Evolutionary conservation across 495 filamentous ascomycete species (phyloP).

Genomic region (Aspergillus funiculosus): DNA sequence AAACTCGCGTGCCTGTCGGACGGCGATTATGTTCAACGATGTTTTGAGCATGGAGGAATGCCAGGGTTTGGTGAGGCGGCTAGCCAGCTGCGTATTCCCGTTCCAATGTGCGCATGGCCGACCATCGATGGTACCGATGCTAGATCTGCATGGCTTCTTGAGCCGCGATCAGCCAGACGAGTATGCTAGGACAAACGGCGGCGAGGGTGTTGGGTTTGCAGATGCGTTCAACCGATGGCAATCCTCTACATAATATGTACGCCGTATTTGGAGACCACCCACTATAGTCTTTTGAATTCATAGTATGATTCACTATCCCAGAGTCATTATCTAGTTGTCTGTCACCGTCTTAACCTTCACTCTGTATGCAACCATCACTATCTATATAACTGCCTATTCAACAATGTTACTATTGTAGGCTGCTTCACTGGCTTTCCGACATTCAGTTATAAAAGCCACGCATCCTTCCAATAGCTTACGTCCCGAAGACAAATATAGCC

Average conservation of each 20-base stretch:
- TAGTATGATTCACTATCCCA: no score
- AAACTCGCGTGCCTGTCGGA: conserved; percentile 84
- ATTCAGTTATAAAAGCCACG: no score
- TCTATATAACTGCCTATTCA: no score
- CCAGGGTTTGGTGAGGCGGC: conserved; percentile 49
- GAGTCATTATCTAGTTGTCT: no score
- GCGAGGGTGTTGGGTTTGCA: conserved; percentile 6
- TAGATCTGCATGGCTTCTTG: conserved; percentile 42
- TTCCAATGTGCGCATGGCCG: conserved; percentile 91
- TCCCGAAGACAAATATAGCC: no score
- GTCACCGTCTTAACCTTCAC: no score
- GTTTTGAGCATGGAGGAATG: conserved; percentile 61
- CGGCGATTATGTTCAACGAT: conserved; percentile 98
- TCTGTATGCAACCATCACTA: no score
- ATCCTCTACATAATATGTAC: not conserved
- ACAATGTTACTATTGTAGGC: no score
- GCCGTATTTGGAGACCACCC: no score
- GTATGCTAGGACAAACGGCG: not conserved
- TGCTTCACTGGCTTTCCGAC: no score
- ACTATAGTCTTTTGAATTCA: no score
- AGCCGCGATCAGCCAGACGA: not conserved
- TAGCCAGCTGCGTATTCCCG: conserved; percentile 71
- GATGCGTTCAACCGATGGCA: conserved; percentile 23
- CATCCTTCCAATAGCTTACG: no score
- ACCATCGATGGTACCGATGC: conserved; percentile 67